A percentile compares a stretch with the other conserved stretches of the same genome.
Conservation (phyloP, 805 yeast species). For the Candida ascalaphidarum region DNA sequence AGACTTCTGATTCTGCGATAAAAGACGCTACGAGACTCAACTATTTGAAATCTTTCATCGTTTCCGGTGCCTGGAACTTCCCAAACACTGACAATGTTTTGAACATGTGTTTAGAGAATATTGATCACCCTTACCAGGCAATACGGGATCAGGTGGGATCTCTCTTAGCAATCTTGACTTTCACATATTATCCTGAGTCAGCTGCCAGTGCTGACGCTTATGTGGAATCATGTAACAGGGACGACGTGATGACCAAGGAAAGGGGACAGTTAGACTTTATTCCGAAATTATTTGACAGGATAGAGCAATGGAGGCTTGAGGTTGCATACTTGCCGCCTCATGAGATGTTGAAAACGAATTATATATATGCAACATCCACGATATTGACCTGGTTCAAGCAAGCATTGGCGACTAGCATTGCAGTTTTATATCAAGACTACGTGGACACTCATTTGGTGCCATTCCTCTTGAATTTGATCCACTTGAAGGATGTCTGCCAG, state of each 20-base stretch:
- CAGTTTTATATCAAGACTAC: slow-evolving; percentile 44
- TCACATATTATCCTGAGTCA: slow-evolving; percentile 35
- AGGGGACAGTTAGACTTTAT: slow-evolving; percentile 18
- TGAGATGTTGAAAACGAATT: slow-evolving; percentile 49
- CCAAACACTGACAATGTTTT: slow-evolving; percentile 38
- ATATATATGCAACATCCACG: slow-evolving; percentile 58
- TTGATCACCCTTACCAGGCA: slow-evolving; percentile 63
- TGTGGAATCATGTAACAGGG: slow-evolving; percentile 20
- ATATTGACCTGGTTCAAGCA: slow-evolving; percentile 51
- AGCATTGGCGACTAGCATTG: slow-evolving; percentile 45
- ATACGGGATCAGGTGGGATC: slow-evolving; percentile 65
- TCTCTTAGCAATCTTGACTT: slow-evolving; percentile 40
- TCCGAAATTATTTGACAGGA: slow-evolving; percentile 32
- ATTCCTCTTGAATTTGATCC: slow-evolving; percentile 53
- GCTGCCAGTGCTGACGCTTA: slow-evolving; percentile 29
- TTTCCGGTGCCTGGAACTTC: slow-evolving; percentile 47
- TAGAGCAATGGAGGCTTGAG: slow-evolving; percentile 35
- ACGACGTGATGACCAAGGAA: slow-evolving; percentile 2
- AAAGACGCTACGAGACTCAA: slow-evolving; percentile 53
- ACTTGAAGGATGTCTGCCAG: slow-evolving; percentile 75
- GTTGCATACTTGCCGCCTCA: slow-evolving; percentile 37
- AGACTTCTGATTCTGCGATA: slow-evolving; percentile 53
- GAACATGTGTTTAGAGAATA: slow-evolving; percentile 35
- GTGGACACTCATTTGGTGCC: slow-evolving; percentile 51
- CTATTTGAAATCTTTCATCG: slow-evolving; percentile 43